Percentiles rank a stretch among this genome's conserved stretches.
These are phyloP conservation scores for Rosa rugosa DNA, from an alignment of 306 rosid genomes.

Conservation along the genomic window DNA sequence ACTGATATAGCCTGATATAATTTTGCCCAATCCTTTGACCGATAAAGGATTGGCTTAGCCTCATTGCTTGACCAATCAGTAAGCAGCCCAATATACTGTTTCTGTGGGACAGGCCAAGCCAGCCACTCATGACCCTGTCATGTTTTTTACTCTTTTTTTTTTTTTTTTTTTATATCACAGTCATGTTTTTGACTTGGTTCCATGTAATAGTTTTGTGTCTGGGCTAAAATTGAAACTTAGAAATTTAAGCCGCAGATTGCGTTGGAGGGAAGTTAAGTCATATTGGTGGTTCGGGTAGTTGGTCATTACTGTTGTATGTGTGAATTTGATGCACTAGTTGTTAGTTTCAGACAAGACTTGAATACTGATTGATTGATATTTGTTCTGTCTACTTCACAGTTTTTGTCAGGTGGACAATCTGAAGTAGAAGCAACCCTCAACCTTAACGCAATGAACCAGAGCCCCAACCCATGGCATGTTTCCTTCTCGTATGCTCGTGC, in stretches of 20 bases:
- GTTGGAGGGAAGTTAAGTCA: neutral
- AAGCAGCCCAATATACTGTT: neutral
- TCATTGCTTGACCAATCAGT: neutral
- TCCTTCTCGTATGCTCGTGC: constrained; percentile 99
- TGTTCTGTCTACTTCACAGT: constrained; percentile 49
- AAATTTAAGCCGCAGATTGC: neutral
- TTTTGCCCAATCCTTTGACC: neutral
- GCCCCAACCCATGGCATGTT: constrained; percentile 99
- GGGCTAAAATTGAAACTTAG: neutral
- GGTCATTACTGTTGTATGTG: neutral
- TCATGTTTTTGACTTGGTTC: neutral
- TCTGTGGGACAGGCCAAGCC: neutral
- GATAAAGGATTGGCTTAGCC: neutral
- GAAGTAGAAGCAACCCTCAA: constrained; percentile 91
- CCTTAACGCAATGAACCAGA: constrained; percentile 96
- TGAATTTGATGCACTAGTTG: neutral
- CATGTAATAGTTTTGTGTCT: constrained; percentile 2
- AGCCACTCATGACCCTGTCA: neutral
- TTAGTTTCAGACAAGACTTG: neutral
- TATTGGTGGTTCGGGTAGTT: neutral
- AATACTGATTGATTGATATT: neutral
- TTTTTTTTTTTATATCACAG: neutral
- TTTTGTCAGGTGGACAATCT: constrained; percentile 97
- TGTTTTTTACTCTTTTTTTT: neutral
- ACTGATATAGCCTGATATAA: neutral